A percentile compares a stretch with the other conserved stretches of the same genome.
These are phyloP conservation scores for Postia placenta DNA, from an alignment of 768 basidiomycete genomes.

Conservation along the genomic window DNA sequence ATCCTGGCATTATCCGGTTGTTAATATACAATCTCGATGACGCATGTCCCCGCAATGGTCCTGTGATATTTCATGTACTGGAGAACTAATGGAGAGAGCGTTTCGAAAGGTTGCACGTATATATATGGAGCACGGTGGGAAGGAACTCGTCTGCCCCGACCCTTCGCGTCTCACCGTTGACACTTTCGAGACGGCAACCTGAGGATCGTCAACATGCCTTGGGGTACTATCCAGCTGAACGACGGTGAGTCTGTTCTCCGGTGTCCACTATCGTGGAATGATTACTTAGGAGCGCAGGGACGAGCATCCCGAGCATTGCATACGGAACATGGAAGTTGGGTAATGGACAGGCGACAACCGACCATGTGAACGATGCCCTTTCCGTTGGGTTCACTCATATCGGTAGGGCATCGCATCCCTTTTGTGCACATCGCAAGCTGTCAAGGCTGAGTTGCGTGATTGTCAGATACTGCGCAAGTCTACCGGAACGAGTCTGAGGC, in stretches of 20 bases:
- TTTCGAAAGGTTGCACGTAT: too few relatives aligned
- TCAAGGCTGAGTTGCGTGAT: neutral
- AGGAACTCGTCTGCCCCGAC: too few relatives aligned
- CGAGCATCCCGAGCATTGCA: conserved; percentile 43
- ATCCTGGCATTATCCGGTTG: too few relatives aligned
- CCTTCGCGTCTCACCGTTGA: too few relatives aligned
- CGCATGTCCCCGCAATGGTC: too few relatives aligned
- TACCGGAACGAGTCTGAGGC: conserved; percentile 57
- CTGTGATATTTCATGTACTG: too few relatives aligned
- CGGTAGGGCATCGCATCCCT: too few relatives aligned
- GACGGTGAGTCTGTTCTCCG: conserved; percentile 37
- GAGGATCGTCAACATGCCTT: conserved; percentile 59
- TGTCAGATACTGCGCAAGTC: conserved; percentile 50
- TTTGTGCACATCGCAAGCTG: neutral
- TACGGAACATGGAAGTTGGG: conserved; percentile 64
- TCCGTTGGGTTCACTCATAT: conserved; percentile 57
- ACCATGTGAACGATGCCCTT: conserved; percentile 57
- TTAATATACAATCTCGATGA: too few relatives aligned
- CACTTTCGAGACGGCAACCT: too few relatives aligned
- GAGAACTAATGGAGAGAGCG: too few relatives aligned
- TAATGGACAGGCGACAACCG: conserved; percentile 44
- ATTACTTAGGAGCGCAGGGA: conserved; percentile 27
- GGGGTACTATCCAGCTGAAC: conserved; percentile 50
- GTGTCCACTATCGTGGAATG: neutral
- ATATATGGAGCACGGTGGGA: too few relatives aligned